Percentiles rank a stretch among this genome's conserved stretches.
Evolutionary conservation across 192 early-diverging fungal species (phyloP).

Genomic region (Umbelopsis ramanniana): DNA sequence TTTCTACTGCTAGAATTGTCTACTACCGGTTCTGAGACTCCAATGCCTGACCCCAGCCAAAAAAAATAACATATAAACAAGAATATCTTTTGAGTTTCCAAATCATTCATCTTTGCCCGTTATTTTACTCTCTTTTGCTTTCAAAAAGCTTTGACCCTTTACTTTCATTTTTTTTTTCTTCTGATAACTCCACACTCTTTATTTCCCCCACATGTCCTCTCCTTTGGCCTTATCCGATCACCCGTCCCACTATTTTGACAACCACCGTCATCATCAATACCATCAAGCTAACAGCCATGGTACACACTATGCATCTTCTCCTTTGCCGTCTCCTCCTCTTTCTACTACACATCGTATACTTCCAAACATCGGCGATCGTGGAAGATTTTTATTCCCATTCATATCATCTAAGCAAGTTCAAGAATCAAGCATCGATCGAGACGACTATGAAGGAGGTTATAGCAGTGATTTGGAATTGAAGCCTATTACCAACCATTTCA

Average conservation of each 20-base stretch:
- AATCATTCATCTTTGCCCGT: not conserved
- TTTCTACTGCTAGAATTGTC: not conserved
- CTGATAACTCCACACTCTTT: not conserved
- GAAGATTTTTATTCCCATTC: not conserved
- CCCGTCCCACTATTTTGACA: not conserved
- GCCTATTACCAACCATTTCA: not conserved
- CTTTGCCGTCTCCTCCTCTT: constrained; percentile 12
- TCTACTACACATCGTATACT: constrained; percentile 11
- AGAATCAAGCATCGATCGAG: not conserved
- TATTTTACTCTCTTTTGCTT: not conserved
- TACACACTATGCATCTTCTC: not conserved
- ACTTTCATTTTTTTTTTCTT: constrained; percentile 25
- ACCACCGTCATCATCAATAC: not conserved
- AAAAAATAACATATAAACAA: too few species aligned
- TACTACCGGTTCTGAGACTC: too few species aligned
- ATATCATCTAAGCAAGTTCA: not conserved
- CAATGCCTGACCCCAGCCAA: too few species aligned
- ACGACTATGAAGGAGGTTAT: not conserved
- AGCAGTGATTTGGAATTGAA: not conserved
- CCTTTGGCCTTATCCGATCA: constrained; percentile 6
- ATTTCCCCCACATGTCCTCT: not conserved
- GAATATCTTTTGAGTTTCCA: not conserved
- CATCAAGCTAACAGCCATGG: not conserved
- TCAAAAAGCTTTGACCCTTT: constrained; percentile 14
- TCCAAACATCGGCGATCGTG: not conserved